phyloP scores from a whole-genome alignment of 2,329 filamentous ascomycete species.

The Elsinoe batatas region DNA sequence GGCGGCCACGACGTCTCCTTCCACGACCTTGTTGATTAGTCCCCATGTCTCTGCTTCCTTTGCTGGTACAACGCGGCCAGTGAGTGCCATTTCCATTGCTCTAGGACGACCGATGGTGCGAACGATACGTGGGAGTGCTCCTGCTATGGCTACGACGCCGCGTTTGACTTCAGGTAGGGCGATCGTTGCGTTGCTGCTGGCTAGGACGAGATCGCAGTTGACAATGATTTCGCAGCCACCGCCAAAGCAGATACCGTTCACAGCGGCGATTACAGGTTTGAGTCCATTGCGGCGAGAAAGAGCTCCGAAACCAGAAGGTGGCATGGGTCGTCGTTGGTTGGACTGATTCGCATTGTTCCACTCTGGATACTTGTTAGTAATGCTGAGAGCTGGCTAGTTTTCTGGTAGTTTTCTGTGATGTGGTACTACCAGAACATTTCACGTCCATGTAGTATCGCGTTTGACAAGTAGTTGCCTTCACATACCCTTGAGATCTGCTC shows the following conservation, averaged over 20 bases:
- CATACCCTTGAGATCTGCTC: conserved; percentile 29
- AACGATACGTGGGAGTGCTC: conserved; percentile 57
- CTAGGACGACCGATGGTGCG: conserved; percentile 57
- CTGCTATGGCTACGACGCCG: conserved; percentile 62
- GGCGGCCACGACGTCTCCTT: conserved; percentile 41
- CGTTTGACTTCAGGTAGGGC: conserved; percentile 61
- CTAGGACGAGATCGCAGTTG: conserved; percentile 64
- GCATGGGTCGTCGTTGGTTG: conserved; percentile 20
- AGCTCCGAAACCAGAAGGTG: conserved; percentile 51
- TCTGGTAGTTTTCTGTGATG: background rate
- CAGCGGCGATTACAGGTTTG: conserved; percentile 67
- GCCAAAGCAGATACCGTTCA: conserved; percentile 65
- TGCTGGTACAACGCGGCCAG: conserved; percentile 51
- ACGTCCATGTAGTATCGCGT: background rate
- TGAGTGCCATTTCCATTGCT: conserved; percentile 61
- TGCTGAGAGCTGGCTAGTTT: too few species aligned
- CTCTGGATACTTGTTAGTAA: conserved; percentile 18
- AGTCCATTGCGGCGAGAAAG: conserved; percentile 56
- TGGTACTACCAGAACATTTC: background rate
- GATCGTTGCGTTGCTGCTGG: conserved; percentile 50
- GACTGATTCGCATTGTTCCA: conserved; percentile 25
- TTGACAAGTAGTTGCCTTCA: background rate
- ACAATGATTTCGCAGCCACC: conserved; percentile 69
- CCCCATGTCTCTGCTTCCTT: conserved; percentile 55
- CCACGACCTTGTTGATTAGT: conserved; percentile 57